These are phyloP conservation scores for Purshia tridentata DNA, from an alignment of 306 rosid species.

Conservation along the genomic window DNA sequence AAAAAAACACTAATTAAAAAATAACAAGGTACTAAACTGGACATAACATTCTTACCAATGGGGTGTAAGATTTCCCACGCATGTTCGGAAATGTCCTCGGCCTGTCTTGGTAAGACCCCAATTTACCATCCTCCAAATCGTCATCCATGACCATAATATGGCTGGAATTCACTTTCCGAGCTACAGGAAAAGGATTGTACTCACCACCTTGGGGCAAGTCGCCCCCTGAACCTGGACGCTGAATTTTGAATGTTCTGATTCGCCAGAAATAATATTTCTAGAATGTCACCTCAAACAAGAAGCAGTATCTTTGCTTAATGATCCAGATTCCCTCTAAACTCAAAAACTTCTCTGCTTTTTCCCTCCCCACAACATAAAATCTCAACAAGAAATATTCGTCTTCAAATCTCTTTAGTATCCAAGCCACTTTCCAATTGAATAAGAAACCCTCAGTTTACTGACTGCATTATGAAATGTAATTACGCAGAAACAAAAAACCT, in stretches of 20 bases:
- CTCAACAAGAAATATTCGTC: background rate
- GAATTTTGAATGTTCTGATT: conserved; percentile 61
- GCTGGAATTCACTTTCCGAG: conserved; percentile 65
- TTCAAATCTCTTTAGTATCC: background rate
- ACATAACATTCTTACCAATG: conserved; percentile 53
- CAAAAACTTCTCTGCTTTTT: conserved; percentile 3
- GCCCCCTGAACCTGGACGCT: conserved; percentile 96
- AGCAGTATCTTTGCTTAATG: conserved; percentile 1
- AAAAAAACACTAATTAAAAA: conserved; percentile 1
- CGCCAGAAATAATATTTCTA: conserved; percentile 22
- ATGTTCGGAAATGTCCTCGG: conserved; percentile 85
- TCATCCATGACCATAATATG: conserved; percentile 60
- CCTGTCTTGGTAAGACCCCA: conserved; percentile 73
- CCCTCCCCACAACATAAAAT: background rate
- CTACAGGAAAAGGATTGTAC: conserved; percentile 67
- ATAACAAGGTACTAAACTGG: conserved; percentile 1
- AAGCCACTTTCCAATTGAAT: conserved; percentile 19
- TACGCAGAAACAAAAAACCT: background rate
- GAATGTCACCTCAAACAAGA: background rate
- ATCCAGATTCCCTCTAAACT: background rate
- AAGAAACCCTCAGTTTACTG: background rate
- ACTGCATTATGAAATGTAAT: background rate
- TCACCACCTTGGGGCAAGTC: conserved; percentile 94
- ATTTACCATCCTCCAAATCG: conserved; percentile 63
- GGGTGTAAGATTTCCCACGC: conserved; percentile 83